Conservation (phyloP, 768 basidiomycete genomes). For the Termitomyces sp. region DNA sequence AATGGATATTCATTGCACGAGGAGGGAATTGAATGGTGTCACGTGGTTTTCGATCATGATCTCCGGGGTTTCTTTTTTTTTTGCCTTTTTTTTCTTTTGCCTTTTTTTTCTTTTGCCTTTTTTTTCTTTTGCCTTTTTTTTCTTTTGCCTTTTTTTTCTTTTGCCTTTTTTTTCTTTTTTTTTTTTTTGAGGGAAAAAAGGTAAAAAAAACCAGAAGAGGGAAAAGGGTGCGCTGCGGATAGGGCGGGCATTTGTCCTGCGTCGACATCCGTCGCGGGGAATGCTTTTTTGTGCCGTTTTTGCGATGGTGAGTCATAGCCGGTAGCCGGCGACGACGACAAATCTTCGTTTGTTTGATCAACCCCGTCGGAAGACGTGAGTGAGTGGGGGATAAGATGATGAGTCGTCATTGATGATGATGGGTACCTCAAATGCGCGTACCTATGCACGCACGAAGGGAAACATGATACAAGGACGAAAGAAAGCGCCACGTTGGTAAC, state of each 20-base stretch:
- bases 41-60: neutral
- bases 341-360: neutral
- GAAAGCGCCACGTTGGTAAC: neutral
- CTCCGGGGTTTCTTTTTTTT: neutral
- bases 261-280: neutral
- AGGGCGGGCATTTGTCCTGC: neutral
- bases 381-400: no score
- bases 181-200: neutral
- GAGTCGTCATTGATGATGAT: neutral
- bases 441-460: neutral
- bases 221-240: neutral
- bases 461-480: neutral
- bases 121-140: neutral
- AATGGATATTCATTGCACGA: neutral
- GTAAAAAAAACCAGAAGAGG: neutral
- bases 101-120: no score
- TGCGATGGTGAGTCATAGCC: neutral
- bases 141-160: neutral
- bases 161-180: no score
- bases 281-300: neutral
- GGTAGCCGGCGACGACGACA: neutral
- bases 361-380: neutral
- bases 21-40: neutral
- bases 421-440: neutral
- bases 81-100: no score